Conservation (phyloP, 2,329 filamentous ascomycete species). For the Arthrocladium fulminans region DNA sequence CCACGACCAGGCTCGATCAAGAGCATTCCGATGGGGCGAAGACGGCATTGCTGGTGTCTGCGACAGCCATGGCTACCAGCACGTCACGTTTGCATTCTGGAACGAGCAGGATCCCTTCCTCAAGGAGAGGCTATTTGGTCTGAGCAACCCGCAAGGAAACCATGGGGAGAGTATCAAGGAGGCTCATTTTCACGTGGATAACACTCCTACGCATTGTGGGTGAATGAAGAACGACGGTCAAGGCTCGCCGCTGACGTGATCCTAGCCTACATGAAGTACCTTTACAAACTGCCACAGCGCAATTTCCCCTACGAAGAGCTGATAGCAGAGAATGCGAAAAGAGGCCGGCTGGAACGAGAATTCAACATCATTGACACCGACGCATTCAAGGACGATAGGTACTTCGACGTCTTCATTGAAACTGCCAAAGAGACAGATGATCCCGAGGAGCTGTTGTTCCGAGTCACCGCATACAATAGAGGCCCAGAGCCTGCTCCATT, state of each 20-base stretch:
- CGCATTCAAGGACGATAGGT: conserved; percentile 76
- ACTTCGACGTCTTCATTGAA: conserved; percentile 97
- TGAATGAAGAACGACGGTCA: conserved; percentile 1
- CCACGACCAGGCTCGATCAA: conserved; percentile 80
- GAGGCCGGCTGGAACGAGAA: conserved; percentile 68
- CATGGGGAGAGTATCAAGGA: conserved; percentile 97
- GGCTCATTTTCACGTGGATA: conserved; percentile 91
- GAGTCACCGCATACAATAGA: conserved; percentile 92
- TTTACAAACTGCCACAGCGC: conserved; percentile 93
- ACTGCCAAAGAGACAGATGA: conserved; percentile 90
- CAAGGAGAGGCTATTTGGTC: conserved; percentile 88
- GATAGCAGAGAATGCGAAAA: conserved; percentile 69
- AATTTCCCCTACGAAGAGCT: conserved; percentile 89
- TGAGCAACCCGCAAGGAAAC: conserved; percentile 94
- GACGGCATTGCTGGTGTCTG: conserved; percentile 93
- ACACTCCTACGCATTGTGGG: conserved; percentile 61
- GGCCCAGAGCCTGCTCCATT: conserved; percentile 82
- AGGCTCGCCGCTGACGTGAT: conserved; percentile 9
- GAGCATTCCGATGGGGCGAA: conserved; percentile 90
- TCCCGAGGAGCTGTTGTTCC: conserved; percentile 83
- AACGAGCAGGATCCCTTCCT: conserved; percentile 92
- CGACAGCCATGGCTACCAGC: conserved; percentile 85
- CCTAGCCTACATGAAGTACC: conserved; percentile 83
- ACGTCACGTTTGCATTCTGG: conserved; percentile 95
- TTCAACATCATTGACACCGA: conserved; percentile 90